Evolutionary conservation across 768 basidiomycete genomes (phyloP).

Genomic region (Pilatotrama ljubarskyi): DNA sequence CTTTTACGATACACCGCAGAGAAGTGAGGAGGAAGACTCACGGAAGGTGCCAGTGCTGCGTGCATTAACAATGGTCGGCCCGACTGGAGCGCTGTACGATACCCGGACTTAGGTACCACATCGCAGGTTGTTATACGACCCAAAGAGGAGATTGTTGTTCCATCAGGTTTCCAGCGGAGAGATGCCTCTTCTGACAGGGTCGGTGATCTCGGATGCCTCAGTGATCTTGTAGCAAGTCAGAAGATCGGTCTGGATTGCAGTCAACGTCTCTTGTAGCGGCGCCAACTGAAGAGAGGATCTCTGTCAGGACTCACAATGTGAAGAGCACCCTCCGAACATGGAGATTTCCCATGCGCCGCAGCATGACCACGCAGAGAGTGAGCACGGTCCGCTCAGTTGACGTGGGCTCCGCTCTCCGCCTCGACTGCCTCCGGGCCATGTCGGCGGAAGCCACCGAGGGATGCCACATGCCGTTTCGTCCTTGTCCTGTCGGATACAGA

Average conservation of each 20-base stretch:
- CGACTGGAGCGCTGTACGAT: too few species aligned
- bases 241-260: too few species aligned
- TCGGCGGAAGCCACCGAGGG: background rate
- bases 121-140: background rate
- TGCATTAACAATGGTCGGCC: too few species aligned
- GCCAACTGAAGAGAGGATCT: background rate
- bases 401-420: background rate
- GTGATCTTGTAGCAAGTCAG: background rate
- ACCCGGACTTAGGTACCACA: too few species aligned
- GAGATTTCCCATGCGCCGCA: slow-evolving; percentile 4
- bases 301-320: too few species aligned
- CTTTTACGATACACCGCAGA: too few species aligned
- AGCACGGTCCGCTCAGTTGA: background rate
- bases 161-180: background rate
- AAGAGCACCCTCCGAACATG: background rate
- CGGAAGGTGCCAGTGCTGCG: too few species aligned
- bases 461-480: background rate
- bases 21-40: too few species aligned
- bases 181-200: background rate
- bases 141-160: background rate
- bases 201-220: background rate
- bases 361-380: background rate
- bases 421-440: background rate
- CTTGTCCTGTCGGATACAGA: background rate
- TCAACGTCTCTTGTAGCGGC: background rate